Base-by-base conservation (phyloP, 192 early-diverging fungal genomes). In the Mortierella claussenii region DNA sequence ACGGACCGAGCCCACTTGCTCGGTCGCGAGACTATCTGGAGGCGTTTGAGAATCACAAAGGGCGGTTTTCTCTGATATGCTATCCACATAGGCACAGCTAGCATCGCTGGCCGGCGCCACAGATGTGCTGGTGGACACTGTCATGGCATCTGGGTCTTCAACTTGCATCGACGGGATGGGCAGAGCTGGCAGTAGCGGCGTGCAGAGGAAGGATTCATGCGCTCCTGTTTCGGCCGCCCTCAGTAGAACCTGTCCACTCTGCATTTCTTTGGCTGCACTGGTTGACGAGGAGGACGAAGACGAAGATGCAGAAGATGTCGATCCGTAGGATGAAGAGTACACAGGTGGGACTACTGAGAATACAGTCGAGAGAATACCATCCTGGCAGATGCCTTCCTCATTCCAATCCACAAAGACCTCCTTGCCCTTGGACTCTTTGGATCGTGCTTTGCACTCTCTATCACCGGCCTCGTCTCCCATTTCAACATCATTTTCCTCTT, bases 351-450 rank as follows among this genome's bases (percentile, higher is more conserved):
- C n/a, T 2, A 40, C 8, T 2, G 47, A 4, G 13, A 32, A 58
- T 1, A 51, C 23, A 4, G 45, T 28, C 21, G 45, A 32, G 26
- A n/a, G n/a, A n/a, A 31, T 20, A n/a, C 28, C 26, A 11, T 45
- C 37, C 12, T 53, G 28, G 21, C 23, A 21, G 23, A 30, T 15
- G n/a, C 31, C 40, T 1, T 40, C 43, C 2, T 43, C 34, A 9
- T 45, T 45, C n/a, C 46, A 27, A 17, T 60, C 73, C 28, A 66
- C 37, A 33, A 67, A 60, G 20, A 67, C 65, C 15, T 60, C 73
- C 26, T 76, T 76, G 49, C 73, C 73, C 26, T 76, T 76, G 37
- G 63, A 10, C 15, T 76, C 63, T 24, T 54, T 66, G 27, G 37
- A 21, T 0, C 13, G 44, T 11, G 21, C 27, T 4, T 26, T 7